Base-by-base conservation (phyloP, 768 basidiomycete genomes). In the Boletus bicolor region DNA sequence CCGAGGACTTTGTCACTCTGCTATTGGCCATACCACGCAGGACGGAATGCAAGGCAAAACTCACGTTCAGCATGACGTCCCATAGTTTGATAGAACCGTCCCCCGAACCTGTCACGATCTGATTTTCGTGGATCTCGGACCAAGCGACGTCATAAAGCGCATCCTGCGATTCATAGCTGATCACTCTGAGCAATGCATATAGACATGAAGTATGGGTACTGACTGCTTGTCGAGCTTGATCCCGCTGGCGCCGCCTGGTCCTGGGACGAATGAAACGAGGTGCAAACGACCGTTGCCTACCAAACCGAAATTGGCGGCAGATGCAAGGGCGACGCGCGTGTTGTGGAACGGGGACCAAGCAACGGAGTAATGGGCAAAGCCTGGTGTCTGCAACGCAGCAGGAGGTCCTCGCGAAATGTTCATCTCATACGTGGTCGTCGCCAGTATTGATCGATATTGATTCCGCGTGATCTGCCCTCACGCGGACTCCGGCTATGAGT, bases 101-200 rank as follows among this genome's bases (percentile, higher is more conserved):
- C 44, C 93, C 96, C 9, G 91, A 93, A 1, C 84, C 89, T 1
- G 92, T 85, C 2, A 90, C 87, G 37, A 98, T 73, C 67, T 98
- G 96, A 67, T 96, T 93, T 75, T 96, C 94, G 72, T 97, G 92
- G 34, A 85, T 72, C 74, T 98, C 96, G 36, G 91, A 94, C 95
- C 95, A 98, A 1, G 95, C 93, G 46, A 93, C 75, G 65, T 95
- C 93, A 69, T 88, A 95, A 8, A 95, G 72, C 0, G 88, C 91
- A 65, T 96, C 94, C 70, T 93, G 91, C 0, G 92, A 86, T 68
- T 94, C 92, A 64, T 86, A 96, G 58, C 91, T 94, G 53, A 46
- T 35, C 32, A 9, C 32, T n/a, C 35, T 67, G 7, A 68, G 60
- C 28, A 21, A 49, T 41, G 36, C 11, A 24, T n/a, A 5, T 43